phyloP scores from a whole-genome alignment of 805 yeast genomes.

The Starmerella potacharoeniae region DNA sequence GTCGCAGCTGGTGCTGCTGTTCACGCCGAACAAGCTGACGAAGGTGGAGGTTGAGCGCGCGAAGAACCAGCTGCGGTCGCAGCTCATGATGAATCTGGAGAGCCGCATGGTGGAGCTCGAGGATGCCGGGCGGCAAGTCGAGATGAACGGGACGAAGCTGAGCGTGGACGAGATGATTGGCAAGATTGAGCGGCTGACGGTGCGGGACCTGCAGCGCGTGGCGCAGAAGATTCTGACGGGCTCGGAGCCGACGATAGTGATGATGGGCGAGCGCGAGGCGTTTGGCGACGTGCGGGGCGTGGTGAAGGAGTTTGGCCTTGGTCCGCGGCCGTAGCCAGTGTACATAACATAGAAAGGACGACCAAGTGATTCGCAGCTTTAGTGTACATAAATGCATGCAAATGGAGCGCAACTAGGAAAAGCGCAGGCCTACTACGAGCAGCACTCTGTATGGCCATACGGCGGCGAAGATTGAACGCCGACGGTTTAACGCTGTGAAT shows the following conservation, averaged over 20 bases:
- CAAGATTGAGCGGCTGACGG: constrained; percentile 57
- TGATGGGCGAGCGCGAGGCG: constrained; percentile 75
- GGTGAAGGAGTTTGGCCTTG: constrained; percentile 62
- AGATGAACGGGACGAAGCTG: constrained; percentile 64
- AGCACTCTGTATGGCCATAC: too few species aligned
- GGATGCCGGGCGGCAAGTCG: constrained; percentile 91
- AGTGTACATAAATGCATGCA: too few species aligned
- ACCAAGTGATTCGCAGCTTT: too few species aligned
- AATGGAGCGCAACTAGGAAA: too few species aligned
- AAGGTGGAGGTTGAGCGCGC: constrained; percentile 74
- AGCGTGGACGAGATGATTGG: constrained; percentile 71
- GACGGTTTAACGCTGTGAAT: too few species aligned
- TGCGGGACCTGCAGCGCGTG: constrained; percentile 56
- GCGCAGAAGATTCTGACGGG: constrained; percentile 70
- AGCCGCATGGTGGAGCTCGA: constrained; percentile 88
- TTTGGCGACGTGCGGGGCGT: constrained; percentile 74
- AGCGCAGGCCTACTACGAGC: too few species aligned
- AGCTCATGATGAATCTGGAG: constrained; percentile 85
- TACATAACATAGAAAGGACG: too few species aligned
- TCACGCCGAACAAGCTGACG: constrained; percentile 49
- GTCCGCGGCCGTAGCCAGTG: constrained; percentile 29
- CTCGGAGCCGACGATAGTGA: constrained; percentile 70
- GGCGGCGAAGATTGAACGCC: too few species aligned
- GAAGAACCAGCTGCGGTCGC: constrained; percentile 79
- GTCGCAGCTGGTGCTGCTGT: constrained; percentile 44